Evolutionary conservation across 2,329 filamentous ascomycete genomes (phyloP).

Genomic region (Neopestalotiopsis rosae): DNA sequence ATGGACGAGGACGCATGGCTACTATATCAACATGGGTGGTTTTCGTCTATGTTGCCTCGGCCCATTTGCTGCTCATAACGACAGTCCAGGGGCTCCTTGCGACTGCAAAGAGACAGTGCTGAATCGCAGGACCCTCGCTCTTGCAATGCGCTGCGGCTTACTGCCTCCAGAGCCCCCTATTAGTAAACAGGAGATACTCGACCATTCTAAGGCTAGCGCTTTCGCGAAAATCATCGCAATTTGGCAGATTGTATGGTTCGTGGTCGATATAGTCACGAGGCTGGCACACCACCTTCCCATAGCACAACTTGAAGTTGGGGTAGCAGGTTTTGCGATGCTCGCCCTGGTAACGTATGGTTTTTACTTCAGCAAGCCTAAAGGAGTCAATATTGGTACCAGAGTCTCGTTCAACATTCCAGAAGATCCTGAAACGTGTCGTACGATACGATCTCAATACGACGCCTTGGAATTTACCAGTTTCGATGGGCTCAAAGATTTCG

Average conservation of each 20-base stretch:
- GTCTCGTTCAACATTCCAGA: background rate
- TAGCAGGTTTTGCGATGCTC: background rate
- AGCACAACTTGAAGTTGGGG: background rate
- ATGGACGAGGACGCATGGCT: background rate
- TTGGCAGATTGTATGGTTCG: background rate
- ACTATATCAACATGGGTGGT: background rate
- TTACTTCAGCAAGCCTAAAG: background rate
- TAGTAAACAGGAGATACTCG: background rate
- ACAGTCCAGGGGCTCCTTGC: background rate
- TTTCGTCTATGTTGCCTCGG: background rate
- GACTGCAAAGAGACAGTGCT: background rate
- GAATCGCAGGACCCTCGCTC: rapidly evolving
- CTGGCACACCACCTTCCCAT: background rate
- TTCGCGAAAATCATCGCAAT: background rate
- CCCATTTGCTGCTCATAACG: background rate
- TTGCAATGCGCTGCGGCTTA: background rate
- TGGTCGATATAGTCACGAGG: background rate
- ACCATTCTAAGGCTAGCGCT: background rate
- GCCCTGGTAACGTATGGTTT: background rate
- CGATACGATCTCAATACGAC: no score
- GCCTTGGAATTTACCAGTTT: no score
- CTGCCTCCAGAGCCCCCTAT: background rate
- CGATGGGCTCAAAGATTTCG: rapidly evolving
- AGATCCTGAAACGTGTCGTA: no score
- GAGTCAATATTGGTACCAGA: background rate